A percentile compares a stretch with the other conserved stretches of the same genome.
These are phyloP conservation scores for Talaromyces sp. DNA, from an alignment of 2,329 filamentous ascomycete genomes.

Conservation along the genomic window DNA sequence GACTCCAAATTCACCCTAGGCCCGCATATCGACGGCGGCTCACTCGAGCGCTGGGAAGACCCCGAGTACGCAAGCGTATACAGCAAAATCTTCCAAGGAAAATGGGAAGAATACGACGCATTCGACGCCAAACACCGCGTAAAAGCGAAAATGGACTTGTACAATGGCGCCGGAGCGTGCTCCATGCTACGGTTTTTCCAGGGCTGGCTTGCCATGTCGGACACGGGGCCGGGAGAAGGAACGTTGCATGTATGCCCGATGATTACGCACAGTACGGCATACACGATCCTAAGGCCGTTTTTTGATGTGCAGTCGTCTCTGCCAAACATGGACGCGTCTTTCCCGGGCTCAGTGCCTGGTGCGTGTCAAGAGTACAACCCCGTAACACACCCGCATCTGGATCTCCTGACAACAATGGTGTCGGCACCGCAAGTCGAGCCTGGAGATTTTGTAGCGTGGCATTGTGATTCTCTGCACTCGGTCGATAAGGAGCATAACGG, in stretches of 20 bases:
- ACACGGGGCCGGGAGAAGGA: conserved; percentile 67
- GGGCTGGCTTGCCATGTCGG: conserved; percentile 76
- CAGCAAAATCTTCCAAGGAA: conserved; percentile 63
- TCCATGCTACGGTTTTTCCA: conserved; percentile 85
- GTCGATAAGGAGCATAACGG: conserved; percentile 77
- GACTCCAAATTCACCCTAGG: conserved; percentile 67
- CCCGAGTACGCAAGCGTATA: conserved; percentile 70
- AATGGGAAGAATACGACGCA: conserved; percentile 76
- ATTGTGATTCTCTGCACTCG: conserved; percentile 75
- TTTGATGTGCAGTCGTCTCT: conserved; percentile 55
- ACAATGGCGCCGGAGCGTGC: conserved; percentile 76
- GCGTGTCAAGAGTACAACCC: conserved; percentile 64
- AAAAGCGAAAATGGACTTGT: conserved; percentile 65
- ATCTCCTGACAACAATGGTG: conserved; percentile 64
- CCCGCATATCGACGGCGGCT: conserved; percentile 69
- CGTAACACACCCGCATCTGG: conserved; percentile 64
- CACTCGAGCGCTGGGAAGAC: conserved; percentile 69
- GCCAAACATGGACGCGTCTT: conserved; percentile 38
- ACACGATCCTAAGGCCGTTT: conserved; percentile 78
- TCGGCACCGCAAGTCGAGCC: conserved; percentile 64
- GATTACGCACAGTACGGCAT: conserved; percentile 68
- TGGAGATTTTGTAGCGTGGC: conserved; percentile 73
- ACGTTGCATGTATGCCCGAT: conserved; percentile 79
- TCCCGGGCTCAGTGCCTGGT: conserved; percentile 67
- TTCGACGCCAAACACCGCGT: conserved; percentile 72